Evolutionary conservation across 441 rosid genomes (phyloP).

Genomic region (Geranium incanum): DNA sequence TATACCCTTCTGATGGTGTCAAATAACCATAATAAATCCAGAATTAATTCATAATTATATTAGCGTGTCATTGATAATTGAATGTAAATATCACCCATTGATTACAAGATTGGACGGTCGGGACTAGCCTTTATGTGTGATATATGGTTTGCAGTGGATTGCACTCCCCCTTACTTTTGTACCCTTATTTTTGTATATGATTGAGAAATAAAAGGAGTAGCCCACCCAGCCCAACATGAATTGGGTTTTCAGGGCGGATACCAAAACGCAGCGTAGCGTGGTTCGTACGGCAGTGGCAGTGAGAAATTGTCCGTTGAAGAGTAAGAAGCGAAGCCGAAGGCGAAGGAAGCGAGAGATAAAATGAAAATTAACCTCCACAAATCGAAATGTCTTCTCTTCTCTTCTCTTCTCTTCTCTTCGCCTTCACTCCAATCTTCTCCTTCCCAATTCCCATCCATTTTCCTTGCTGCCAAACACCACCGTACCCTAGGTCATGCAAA

Average conservation of each 20-base stretch:
- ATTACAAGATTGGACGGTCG: no score
- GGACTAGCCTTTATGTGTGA: no score
- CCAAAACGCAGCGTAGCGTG: not conserved
- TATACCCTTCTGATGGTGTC: no score
- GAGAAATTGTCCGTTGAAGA: conserved; percentile 6
- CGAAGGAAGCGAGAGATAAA: conserved; percentile 25
- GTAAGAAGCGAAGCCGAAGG: conserved; percentile 28
- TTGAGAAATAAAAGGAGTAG: no score
- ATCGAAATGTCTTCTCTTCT: not conserved
- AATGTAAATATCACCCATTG: no score
- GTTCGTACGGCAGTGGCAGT: not conserved
- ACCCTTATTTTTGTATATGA: no score
- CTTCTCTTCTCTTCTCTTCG: conserved; percentile 11
- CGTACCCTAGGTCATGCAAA: not conserved
- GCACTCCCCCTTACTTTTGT: no score
- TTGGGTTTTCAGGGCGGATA: not conserved
- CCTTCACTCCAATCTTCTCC: not conserved
- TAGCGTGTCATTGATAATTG: no score
- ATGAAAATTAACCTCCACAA: conserved; percentile 19
- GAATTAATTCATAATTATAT: no score
- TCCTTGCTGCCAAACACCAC: not conserved
- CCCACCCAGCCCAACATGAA: no score
- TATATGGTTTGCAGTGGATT: no score
- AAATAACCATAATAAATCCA: no score
- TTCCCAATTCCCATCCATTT: not conserved